Base-by-base conservation (phyloP, 345 rosid species). In the Trapa bicornis region DNA sequence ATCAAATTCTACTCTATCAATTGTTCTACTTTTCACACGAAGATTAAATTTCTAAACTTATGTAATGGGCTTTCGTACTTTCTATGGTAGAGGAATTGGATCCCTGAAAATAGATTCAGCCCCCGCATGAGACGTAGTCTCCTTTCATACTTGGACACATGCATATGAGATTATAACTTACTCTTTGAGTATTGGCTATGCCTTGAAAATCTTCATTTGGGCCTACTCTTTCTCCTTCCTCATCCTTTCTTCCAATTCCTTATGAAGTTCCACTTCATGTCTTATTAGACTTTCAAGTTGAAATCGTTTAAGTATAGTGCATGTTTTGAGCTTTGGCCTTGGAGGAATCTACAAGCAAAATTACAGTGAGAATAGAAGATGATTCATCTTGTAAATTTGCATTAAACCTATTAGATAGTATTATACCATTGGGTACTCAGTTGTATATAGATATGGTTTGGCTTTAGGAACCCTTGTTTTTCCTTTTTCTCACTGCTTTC, bases 391-490 rank as follows among this genome's bases (percentile, higher is more conserved):
- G 42, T 2, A 38, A 57, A 42, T 41, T 37, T 11, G 8, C 16
- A 36, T 37, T 8, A 22, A n/a, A 50, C 15, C 47, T 11, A 50
- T 66, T 48, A 39, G 29, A 22, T 22, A 65, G 32, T 47, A 65
- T 15, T 42, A 15, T 91, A 94, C 99, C 97, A 91, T 92, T 5
- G 97, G 97, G 76, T 81, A 95, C 61, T 94, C 99, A 6, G 99
- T 91, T 13, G 97, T 89, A 70, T 89, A 95, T 38, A 97, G 99
- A 77, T 91, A 91, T 66, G 99, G 99, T 48, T 68, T 83, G 52
- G 96, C 96, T 79, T 82, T 89, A 36, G 90, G 96, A 66, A 91
- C 72, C 69, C 94, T 84, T n/a, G 85, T 83, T 67, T 72, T 84
- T 83, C 85, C 99, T 70, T 85, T 96, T 69, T 83, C 96, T 67